Evolutionary conservation across 495 filamentous ascomycete species (phyloP), one percentile per base, ranked within the genome.

Genomic region (Xylaria acuta): DNA sequence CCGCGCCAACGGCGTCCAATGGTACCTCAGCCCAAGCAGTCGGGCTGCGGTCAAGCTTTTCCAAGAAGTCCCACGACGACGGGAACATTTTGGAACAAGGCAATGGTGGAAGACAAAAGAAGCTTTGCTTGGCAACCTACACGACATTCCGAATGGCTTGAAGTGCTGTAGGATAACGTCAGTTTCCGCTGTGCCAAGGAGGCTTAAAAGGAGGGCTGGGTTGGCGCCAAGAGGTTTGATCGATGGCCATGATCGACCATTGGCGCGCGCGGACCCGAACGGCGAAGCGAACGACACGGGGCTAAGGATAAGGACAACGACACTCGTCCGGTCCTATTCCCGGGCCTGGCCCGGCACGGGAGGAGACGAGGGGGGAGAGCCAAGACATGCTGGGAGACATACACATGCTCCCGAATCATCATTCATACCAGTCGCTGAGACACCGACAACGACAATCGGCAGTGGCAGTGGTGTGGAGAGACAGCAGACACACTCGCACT

Each of bases 401-500:
- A 79, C 77, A 79, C 77, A 79, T 79, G 77, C 77, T 79, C 76
- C 74, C 76, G 69, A 78, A 75, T 78, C 77, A 79, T 79, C 74
- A 76, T 74, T 75, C 72, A 69, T 60, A 73, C 49, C 64, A 66
- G 72, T 75, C 63, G 76, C 74, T 75, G 74, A 76, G 71, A 78
- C 74, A 79, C 74, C 74, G 77, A 74, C 74, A 66, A 74, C 68
- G 72, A 70, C 63, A 59, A 47, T 22, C 47, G 72, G 72, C 67
- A 67, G 60, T 56, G 16, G 47, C 20, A 18, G 38, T 3, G 56
- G 43, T n/a, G 34, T 16, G 64, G 53, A 49, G 36, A 60, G 47
- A 70, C 60, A 76, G 68, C 18, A 47, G 66, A 43, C 69, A 69
- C 71, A 65, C 38, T 20, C 18, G 63, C 69, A 62, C 69, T 54